Evolutionary conservation across 257 asterid genomes (phyloP), one percentile per base, ranked within the genome.

Genomic region (Lithospermum erythrorhizon): DNA sequence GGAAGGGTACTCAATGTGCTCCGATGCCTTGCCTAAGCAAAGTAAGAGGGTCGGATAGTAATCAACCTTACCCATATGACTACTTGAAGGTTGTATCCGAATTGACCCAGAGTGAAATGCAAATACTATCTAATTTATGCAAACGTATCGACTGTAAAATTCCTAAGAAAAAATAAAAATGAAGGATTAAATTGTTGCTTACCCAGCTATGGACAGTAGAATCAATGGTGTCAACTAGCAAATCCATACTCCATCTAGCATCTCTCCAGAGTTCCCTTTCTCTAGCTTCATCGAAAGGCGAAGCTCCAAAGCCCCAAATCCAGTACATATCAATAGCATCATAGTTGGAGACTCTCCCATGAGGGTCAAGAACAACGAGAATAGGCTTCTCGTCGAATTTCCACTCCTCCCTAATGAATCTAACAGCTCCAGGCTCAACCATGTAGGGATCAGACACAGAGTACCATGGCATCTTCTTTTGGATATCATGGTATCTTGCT

Each of bases 251-350:
- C 98, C 97, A 93, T 3, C 73, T 22, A 24, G 71, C 77, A 18
- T 76, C 87, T 1, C 71, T 71, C 98, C 98, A 91, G 1, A 91
- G 81, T 15, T 76, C 84, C 53, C 61, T 61, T 70, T 91, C 98
- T 59, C 78, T 75, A 1, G 69, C 53, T 56, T 62, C 72, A 45
- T 90, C 84, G 79, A 93, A 93, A 3, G 96, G 97, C 60, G 84
- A 93, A 2, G 97, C 96, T 14, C 56, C 49, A 54, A 83, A 74
- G 0, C 97, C 97, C 98, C 98, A 93, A 57, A 89, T 93, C 95
- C 96, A 88, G 79, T 88, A 82, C 95, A 91, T 83, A 9, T 94
- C 94, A 1, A 88, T 63, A 3, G 98, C 97, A 62, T 91, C 82
- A 0, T 75, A 70, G 53, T 81, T 83, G 1, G 87, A 68, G 24